Evolutionary conservation across 73 alveolate genomes (phyloP), one percentile per base, ranked within the genome.

Genomic region (Paraurostyla sp.): DNA sequence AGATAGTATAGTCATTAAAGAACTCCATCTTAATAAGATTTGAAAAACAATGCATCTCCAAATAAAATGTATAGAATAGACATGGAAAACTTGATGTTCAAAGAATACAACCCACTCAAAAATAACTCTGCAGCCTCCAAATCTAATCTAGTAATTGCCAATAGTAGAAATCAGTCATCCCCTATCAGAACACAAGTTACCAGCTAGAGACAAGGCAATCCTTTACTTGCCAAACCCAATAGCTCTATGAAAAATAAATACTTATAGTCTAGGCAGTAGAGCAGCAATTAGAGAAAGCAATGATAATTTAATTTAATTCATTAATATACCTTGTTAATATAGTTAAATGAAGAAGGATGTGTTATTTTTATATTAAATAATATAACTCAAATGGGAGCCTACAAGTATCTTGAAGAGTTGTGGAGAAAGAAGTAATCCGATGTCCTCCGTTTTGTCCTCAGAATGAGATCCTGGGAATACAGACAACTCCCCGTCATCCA

Each of bases 351-450:
- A 30, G 25, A 65, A 18, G 41, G 71, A 0, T 11, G 71, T 71
- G 9, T 13, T 15, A 29, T 75, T 75, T 30, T 75, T 43, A 68
- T 83, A 59, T 59, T 59, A 42, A 83, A 83, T 43, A 54, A 22
- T 9, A 0, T 25, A 82, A 35, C 52, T 60, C 56, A 85, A 90
- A 97, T 97, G 99, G 99, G 99, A 76, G 99, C 99, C 85, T 97
- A 97, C 96, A 98, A 96, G 92, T 98, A 97, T 88, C 96, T 98
- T 83, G 99, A 98, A 95, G 99, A 98, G 94, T 93, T 98, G 87
- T 98, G 99, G 99, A 97, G 97, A 90, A 98, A 98, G 98, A 98
- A 98, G 98, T 98, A 98, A 91, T 93, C 97, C 93, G 99, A 97
- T 83, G 99, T 98, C 89, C 91, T 98, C 98, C 91, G 99, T 88